Base-by-base conservation (phyloP, 805 yeast species). In the Saturnispora silvae region DNA sequence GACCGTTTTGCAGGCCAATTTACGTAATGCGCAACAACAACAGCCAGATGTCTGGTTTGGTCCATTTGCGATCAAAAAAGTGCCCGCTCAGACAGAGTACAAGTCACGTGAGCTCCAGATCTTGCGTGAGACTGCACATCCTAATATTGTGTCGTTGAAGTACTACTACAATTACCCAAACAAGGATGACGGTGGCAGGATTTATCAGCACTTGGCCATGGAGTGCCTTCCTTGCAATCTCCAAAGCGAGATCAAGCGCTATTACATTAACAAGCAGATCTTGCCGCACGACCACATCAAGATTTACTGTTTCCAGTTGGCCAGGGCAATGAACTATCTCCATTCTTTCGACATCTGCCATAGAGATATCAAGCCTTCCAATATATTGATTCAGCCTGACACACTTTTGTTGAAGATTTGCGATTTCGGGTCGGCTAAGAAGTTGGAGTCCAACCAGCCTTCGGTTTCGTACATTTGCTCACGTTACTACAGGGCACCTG, bases 401-500 rank as follows among this genome's bases (percentile, higher is more conserved):
- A 67, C 72, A 1, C 77, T 83, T 28, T 59, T 69, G 5, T 64
- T 82, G 43, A 82, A 82, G 54, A 77, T 82, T 35, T 82, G 94
- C 58, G 94, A 82, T 59, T 82, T 82, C 58, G 94, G 94, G 17
- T 74, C 83, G 29, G 94, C 94, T 5, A 82, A 82, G 56, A 75
- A 76, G 54, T 65, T 82, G 45, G 89, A 81, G 54, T 73, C 73
- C 35, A 72, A 75, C 45, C 87, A 81, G 55, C 83, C 92, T n/a
- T 79, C 94, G 1, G 95, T 87, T 45, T 81, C 95, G 35, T 92
- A 92, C 56, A 92, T 92, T 41, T 94, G 96, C 59, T 85, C 96
- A 18, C 75, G 98, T 51, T 92, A 86, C 59, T 87, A 87, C 60
- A 72, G 96, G 49, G 94, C 97, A 1, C 99, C 99, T 1, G 99